Evolutionary conservation across 345 rosid species (phyloP), one percentile per base, ranked within the genome.

Genomic region (Sonneratia caseolaris): DNA sequence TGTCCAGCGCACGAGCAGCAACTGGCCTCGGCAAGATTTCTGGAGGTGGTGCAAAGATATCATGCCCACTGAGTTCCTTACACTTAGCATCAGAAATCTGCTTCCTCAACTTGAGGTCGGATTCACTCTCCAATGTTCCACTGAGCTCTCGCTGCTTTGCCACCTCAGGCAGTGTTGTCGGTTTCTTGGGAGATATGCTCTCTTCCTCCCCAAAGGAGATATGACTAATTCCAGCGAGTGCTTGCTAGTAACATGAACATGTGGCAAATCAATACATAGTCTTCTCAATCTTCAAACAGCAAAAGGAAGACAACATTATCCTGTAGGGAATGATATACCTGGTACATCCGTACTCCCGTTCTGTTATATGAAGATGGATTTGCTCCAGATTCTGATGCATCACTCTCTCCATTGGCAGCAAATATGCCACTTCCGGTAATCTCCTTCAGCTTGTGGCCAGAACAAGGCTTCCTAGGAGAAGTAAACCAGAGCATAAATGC

Each of bases 351-450:
- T 37, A 91, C 0, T 68, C 73, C 76, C 32, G 79, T 77, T 72
- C 38, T 67, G 68, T 57, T 71, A 68, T 77, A 83, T 11, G 89
- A 76, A 66, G 80, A 76, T n/a, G 77, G 77, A 68, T 86, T 85
- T 19, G 76, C 89, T 56, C 76, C 89, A 16, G 81, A 72, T 79
- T 92, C 92, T 1, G 81, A 49, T 38, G 75, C 72, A 53, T 84
- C 98, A 64, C 76, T 62, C 69, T 85, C 94, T 72, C 79, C 90
- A 37, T 82, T 77, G 45, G 80, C 88, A 19, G 84, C 73, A 83
- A 95, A 95, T 72, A 95, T 95, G 37, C 98, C 98, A 82, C 98
- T 91, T 35, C 99, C 99, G 43, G 93, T 89, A 40, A 95, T 92
- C 88, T 95, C 97, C 77, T 95, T 92, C 88, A 89, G 82, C 81